A percentile compares a stretch with the other conserved stretches of the same genome.
Evolutionary conservation across 495 filamentous ascomycete genomes (phyloP).

Genomic region (Trichoderma orchidacearum): DNA sequence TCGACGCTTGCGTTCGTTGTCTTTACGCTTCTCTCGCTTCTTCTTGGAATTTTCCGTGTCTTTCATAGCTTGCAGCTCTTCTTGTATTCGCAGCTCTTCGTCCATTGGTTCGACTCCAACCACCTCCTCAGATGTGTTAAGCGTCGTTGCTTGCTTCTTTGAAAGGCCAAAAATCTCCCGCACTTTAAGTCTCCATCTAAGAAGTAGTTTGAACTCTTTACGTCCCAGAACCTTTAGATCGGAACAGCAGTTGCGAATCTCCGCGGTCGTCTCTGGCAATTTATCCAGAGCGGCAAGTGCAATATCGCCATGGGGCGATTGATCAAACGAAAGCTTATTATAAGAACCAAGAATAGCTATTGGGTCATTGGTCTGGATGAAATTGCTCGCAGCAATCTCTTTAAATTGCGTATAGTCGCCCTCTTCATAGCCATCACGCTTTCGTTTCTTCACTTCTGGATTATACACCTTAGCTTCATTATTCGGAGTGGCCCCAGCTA

Average conservation of each 20-base stretch:
- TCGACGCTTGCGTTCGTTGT: slow-evolving; percentile 81
- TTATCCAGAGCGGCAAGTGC: slow-evolving; percentile 75
- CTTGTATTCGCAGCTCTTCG: slow-evolving; percentile 79
- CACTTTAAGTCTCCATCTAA: slow-evolving; percentile 83
- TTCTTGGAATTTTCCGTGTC: slow-evolving; percentile 60
- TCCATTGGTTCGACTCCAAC: slow-evolving; percentile 80
- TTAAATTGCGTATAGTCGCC: slow-evolving; percentile 90
- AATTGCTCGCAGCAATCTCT: slow-evolving; percentile 74
- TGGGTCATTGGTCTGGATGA: slow-evolving; percentile 87
- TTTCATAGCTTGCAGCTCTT: slow-evolving; percentile 66
- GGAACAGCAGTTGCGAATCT: slow-evolving; percentile 70
- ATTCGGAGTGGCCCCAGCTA: slow-evolving; percentile 79
- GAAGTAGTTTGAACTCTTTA: slow-evolving; percentile 86
- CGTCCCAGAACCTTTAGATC: slow-evolving; percentile 86
- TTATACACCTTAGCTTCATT: slow-evolving; percentile 98
- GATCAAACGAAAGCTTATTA: slow-evolving; percentile 72
- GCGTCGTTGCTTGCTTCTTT: slow-evolving; percentile 49
- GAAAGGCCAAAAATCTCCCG: slow-evolving; percentile 84
- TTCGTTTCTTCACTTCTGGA: slow-evolving; percentile 90
- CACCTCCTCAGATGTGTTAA: slow-evolving; percentile 48
- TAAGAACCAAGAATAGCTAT: slow-evolving; percentile 87
- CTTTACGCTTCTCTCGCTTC: slow-evolving; percentile 66
- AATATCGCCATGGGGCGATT: slow-evolving; percentile 65
- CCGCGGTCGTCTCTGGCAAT: slow-evolving; percentile 83
- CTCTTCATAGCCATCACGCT: slow-evolving; percentile 94